Percentiles rank a stretch among this genome's conserved stretches.
phyloP scores from a whole-genome alignment of 2,329 filamentous ascomycete species.

The Knufia petricola region DNA sequence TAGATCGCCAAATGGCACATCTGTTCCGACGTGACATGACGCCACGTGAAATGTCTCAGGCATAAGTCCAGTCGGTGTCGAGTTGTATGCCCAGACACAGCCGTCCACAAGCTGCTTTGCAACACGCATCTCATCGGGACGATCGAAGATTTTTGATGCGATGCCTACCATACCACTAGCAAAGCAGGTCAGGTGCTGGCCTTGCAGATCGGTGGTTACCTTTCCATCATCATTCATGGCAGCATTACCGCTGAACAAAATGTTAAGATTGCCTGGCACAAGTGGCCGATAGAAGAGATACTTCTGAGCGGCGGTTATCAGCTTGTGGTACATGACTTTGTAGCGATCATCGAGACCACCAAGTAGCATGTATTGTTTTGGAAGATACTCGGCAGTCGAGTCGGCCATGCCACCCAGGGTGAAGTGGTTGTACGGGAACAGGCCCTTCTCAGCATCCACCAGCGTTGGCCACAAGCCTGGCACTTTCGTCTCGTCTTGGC shows the following conservation, averaged over 20 bases:
- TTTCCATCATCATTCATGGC: conserved; percentile 27
- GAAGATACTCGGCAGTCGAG: conserved; percentile 49
- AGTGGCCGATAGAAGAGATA: conserved; percentile 71
- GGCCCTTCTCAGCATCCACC: conserved; percentile 39
- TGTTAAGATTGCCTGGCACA: conserved; percentile 55
- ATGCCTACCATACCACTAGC: conserved; percentile 61
- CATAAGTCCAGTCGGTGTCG: conserved; percentile 50
- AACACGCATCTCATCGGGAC: conserved; percentile 44
- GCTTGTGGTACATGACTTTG: conserved; percentile 58
- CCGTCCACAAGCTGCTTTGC: conserved; percentile 52
- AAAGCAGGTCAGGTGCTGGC: conserved; percentile 61
- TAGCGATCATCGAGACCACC: conserved; percentile 60
- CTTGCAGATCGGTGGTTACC: conserved; percentile 25
- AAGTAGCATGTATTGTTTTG: conserved; percentile 62
- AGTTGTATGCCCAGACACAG: conserved; percentile 53
- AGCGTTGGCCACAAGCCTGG: conserved; percentile 55
- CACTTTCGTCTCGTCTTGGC: conserved; percentile 46
- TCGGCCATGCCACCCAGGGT: conserved; percentile 48
- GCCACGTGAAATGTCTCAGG: conserved; percentile 49
- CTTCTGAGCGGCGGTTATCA: conserved; percentile 58
- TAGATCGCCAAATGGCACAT: conserved; percentile 22
- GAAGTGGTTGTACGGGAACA: conserved; percentile 38
- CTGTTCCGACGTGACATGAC: conserved; percentile 32
- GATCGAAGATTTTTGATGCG: conserved; percentile 51
- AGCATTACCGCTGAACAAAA: conserved; percentile 51